Evolutionary conservation across 257 asterid species (phyloP).

Genomic region (Striga asiatica): DNA sequence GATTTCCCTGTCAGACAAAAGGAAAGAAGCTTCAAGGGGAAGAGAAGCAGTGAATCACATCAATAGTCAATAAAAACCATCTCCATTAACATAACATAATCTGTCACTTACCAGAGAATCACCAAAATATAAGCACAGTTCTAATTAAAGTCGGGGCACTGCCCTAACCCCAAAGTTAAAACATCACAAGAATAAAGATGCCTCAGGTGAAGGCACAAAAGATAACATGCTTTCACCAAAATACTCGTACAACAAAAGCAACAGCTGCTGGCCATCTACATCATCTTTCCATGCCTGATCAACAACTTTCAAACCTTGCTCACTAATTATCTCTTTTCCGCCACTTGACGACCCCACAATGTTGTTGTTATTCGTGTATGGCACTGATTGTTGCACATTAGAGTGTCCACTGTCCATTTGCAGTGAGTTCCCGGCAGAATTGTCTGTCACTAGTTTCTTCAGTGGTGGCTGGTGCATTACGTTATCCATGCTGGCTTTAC

Average conservation of each 20-base stretch:
- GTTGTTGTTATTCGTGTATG: constrained; percentile 27
- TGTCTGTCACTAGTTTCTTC: constrained; percentile 57
- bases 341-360: constrained; percentile 36
- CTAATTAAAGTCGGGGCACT: too few relatives aligned
- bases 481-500: constrained; percentile 63
- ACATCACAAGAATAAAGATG: constrained; percentile 47
- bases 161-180: background rate
- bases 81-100: too few relatives aligned
- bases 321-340: constrained; percentile 30
- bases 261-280: constrained; percentile 30
- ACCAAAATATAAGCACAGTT: too few relatives aligned
- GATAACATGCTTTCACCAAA: constrained; percentile 80
- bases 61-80: too few relatives aligned
- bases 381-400: constrained; percentile 23
- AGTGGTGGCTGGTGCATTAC: constrained; percentile 61
- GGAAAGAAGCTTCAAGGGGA: too few relatives aligned
- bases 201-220: constrained; percentile 58
- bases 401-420: constrained; percentile 37
- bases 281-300: constrained; percentile 61
- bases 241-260: constrained; percentile 44
- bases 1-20: too few relatives aligned
- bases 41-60: too few relatives aligned
- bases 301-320: constrained; percentile 33
- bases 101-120: too few relatives aligned
- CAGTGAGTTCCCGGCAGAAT: constrained; percentile 31